Base-by-base conservation (phyloP, 805 yeast species). In the Saturnispora diversa region DNA sequence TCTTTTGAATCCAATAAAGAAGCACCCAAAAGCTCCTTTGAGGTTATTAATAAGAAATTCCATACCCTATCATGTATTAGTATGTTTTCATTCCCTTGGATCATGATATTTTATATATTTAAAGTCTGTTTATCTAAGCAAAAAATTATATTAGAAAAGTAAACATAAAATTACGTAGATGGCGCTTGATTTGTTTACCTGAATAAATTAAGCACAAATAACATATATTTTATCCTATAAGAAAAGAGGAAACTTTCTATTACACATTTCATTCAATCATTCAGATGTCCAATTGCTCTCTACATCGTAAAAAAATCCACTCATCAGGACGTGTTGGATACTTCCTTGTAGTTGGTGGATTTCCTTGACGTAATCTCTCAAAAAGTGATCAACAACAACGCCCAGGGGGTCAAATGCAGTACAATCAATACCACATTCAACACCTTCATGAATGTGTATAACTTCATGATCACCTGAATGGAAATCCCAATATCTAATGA, bases 381-480 rank as follows among this genome's bases (percentile, higher is more conserved):
- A 59, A 48, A 74, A 75, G 49, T 75, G 80, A 0, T 72, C 58
- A 2, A 69, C 53, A 29, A 69, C 68, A 15, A 56, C 58, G 0
- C 61, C 58, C 25, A 73, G 47, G 0, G 69, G 64, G 7, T 55
- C 54, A 44, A 68, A 74, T 6, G 64, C 64, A 26, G 65, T 54
- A 40, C 66, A 66, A 42, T 72, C 68, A 50, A 69, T 71, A 19
- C 53, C 50, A 42, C 80, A 74, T 9, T 31, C 31, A 19, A 21
- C n/a, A 1, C 56, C 51, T 23, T 60, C 61, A 8, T 37, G 25
- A 6, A 42, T 15, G 37, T 73, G 74, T 2, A 61, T 58, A 25
- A 73, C 56, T 16, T 52, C 54, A 24, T 63, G 64, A 1, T 70
- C 70, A 47, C 44, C 41, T 2, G 37, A 24, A 23, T 75, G 80